A percentile compares a stretch with the other conserved stretches of the same genome.
phyloP scores from a whole-genome alignment of 352 stramenopile species.

The Globisporangium yorkense region DNA sequence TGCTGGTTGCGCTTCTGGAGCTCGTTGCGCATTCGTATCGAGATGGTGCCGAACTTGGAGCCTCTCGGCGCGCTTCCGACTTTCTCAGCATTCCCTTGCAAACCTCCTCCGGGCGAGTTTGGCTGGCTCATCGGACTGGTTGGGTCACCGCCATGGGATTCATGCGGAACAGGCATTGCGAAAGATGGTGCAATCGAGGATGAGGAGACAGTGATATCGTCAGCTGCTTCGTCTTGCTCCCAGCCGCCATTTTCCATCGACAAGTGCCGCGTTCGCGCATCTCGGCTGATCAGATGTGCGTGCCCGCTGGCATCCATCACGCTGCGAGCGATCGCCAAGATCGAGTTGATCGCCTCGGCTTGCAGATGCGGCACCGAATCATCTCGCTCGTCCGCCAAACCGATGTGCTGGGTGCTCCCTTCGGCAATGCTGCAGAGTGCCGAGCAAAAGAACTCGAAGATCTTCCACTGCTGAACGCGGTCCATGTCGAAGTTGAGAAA shows the following conservation, averaged over 20 bases:
- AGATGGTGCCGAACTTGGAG: conserved; percentile 49
- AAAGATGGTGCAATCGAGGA: background rate
- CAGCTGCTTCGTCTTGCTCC: conserved; percentile 68
- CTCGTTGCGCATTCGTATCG: conserved; percentile 76
- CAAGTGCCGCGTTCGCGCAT: conserved; percentile 63
- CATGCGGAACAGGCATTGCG: background rate
- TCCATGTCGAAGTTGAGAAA: conserved; percentile 88
- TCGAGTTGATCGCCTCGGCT: conserved; percentile 59
- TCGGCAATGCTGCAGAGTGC: conserved; percentile 73
- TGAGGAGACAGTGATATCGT: background rate
- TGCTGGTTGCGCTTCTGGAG: conserved; percentile 81
- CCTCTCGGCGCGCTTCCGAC: background rate
- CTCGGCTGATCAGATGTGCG: conserved; percentile 77
- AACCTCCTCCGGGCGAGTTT: conserved; percentile 1
- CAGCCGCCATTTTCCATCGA: conserved; percentile 84
- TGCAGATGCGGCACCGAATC: conserved; percentile 39
- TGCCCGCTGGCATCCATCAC: conserved; percentile 85
- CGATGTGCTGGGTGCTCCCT: conserved; percentile 20
- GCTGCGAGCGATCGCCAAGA: conserved; percentile 75
- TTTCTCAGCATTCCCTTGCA: background rate
- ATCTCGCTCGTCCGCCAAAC: conserved; percentile 26
- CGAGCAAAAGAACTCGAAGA: conserved; percentile 80
- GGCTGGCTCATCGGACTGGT: conserved; percentile 1
- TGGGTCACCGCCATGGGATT: background rate
- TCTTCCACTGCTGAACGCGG: conserved; percentile 84